Evolutionary conservation across 108 stramenopile genomes (phyloP).

Genomic region (Chaetoceros tenuissimus): DNA sequence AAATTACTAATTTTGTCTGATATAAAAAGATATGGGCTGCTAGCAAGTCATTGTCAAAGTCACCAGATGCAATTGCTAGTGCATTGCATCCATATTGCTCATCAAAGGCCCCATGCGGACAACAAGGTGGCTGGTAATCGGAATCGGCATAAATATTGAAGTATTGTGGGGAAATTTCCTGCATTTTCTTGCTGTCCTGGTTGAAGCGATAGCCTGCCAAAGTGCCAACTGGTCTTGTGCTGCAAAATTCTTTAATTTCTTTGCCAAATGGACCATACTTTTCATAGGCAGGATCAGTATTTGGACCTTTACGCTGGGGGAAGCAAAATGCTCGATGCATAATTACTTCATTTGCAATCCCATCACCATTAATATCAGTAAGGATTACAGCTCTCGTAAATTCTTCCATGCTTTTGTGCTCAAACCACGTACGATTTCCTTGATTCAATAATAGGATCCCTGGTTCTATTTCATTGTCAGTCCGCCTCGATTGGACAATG

Average conservation of each 20-base stretch:
- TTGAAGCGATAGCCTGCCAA: background rate
- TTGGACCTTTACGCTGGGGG: background rate
- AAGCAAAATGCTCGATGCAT: background rate
- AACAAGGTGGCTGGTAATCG: background rate
- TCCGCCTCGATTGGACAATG: background rate
- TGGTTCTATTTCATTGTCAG: background rate
- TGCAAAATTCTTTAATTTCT: background rate
- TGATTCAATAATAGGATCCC: background rate
- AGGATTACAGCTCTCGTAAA: background rate
- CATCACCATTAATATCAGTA: background rate
- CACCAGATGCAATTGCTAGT: background rate
- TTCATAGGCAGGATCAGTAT: background rate
- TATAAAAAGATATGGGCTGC: background rate
- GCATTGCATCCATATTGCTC: background rate
- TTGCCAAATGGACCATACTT: background rate
- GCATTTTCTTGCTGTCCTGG: background rate
- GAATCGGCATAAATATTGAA: background rate
- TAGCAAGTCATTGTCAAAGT: background rate
- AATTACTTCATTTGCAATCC: background rate
- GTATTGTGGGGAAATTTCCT: background rate
- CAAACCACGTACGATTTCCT: background rate
- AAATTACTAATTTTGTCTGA: background rate
- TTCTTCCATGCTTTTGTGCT: background rate
- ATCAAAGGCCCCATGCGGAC: background rate
- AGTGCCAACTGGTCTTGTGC: background rate